phyloP scores from a whole-genome alignment of 768 basidiomycete genomes.

The Clathrus columnatus region DNA sequence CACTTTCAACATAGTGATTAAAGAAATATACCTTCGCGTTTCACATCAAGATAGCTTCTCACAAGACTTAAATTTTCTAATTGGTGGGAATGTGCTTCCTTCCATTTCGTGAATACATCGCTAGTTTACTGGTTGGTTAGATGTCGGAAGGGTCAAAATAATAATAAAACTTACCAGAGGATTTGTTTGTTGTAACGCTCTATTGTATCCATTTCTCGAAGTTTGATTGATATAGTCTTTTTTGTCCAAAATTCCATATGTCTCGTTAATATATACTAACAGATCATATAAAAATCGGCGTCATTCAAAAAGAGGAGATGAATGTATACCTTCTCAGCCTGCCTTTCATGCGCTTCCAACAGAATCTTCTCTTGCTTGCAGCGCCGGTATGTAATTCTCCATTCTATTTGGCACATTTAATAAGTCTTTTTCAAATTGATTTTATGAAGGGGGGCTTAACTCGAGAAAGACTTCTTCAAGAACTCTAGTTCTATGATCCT shows the following conservation, averaged over 20 bases:
- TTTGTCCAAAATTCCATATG: conserved; percentile 58
- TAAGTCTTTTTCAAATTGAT: not conserved
- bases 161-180: conserved; percentile 24
- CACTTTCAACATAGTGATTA: not conserved
- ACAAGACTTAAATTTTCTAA: conserved; percentile 68
- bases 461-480: conserved; percentile 27
- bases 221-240: conserved; percentile 63
- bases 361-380: not conserved
- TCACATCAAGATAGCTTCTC: conserved; percentile 75
- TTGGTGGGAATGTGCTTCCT: conserved; percentile 48
- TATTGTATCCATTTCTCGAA: conserved; percentile 56
- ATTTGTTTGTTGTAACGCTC: conserved; percentile 36
- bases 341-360: not conserved
- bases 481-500: conserved; percentile 31
- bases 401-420: not conserved
- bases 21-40: conserved; percentile 54
- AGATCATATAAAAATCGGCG: not conserved
- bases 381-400: not conserved
- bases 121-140: conserved; percentile 26
- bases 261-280: conserved; percentile 25
- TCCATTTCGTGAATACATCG: conserved; percentile 62
- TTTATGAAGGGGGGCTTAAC: conserved; percentile 22
- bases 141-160: not conserved
- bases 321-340: not conserved
- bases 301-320: not conserved